Base-by-base conservation (phyloP, 345 rosid genomes). In the Populus davidiana region DNA sequence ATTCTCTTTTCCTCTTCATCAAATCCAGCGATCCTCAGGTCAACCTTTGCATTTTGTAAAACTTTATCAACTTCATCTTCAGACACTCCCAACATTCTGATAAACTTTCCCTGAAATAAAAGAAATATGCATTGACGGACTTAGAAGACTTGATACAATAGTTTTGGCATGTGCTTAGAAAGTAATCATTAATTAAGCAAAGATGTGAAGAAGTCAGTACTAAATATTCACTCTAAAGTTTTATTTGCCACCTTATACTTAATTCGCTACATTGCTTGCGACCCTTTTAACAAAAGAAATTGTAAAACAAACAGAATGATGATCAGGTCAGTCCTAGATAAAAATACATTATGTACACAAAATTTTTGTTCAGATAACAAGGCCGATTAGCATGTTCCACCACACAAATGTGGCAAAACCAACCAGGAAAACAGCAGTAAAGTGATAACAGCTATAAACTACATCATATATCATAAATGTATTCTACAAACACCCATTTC, bases 51-150 rank as follows among this genome's bases (percentile, higher is more conserved):
- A 77, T 78, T 80, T 85, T 87, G 85, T 50, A 81, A 72, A 81
- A 93, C 79, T 63, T 82, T 85, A 54, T 86, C 81, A 73, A 92
- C 85, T 83, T 96, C 99, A 82, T 81, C 90, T 85, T 88, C 88
- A 47, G 88, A 76, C 44, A 89, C 96, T 75, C 99, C 99, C 99
- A 96, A 87, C 98, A 96, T 93, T 87, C 91, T 89, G 65, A 96
- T 86, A 67, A 89, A 54, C 70, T 88, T 96, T 23, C 84, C 92
- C 99, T 96, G 80, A 83, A 65, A 81, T 52, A 31, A 43, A 72
- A 76, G 70, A 71, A 85, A 70, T 25, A 77, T 14, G 54, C 14
- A 78, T 38, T 50, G 69, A 21, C 38, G 62, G 66, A 72, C 27
- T 25, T 3, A 54, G 38, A 63, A 82, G 20, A 77, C 69, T 62